Evolutionary conservation across 1,284 basidiomycete species (phyloP).

Genomic region (Boletus sp.): DNA sequence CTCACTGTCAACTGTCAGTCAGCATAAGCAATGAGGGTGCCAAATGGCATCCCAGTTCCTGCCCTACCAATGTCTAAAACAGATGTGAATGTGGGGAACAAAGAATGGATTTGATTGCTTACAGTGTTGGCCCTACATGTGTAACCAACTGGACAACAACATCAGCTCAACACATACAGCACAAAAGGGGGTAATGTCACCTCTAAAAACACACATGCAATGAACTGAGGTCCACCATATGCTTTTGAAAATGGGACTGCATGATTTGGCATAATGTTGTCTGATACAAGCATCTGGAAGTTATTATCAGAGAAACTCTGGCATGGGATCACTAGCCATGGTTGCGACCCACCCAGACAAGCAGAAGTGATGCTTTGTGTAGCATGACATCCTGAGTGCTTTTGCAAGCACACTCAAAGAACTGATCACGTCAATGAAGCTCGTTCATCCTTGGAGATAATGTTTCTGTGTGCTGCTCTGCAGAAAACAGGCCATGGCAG

Average conservation of each 20-base stretch:
- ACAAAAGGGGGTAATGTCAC: constrained; percentile 11
- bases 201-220: constrained; percentile 34
- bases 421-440: constrained; percentile 6
- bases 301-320: neutral
- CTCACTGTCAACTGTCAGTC: constrained; percentile 33
- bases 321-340: neutral
- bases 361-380: constrained; percentile 32
- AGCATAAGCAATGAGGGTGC: constrained; percentile 29
- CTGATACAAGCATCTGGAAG: constrained; percentile 32
- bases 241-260: constrained; percentile 34
- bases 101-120: constrained; percentile 8
- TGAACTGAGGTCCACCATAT: constrained; percentile 34
- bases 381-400: constrained; percentile 19
- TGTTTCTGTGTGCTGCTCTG: constrained; percentile 1
- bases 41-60: constrained; percentile 33
- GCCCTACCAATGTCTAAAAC: constrained; percentile 33
- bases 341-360: constrained; percentile 29
- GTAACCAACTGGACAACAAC: neutral
- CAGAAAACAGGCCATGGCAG: constrained; percentile 29
- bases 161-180: neutral
- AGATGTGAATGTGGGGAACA: neutral
- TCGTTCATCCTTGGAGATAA: constrained; percentile 2
- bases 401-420: constrained; percentile 10
- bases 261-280: constrained; percentile 36
- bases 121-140: constrained; percentile 34